Evolutionary conservation across 2,329 filamentous ascomycete genomes (phyloP), one percentile per base, ranked within the genome.

Genomic region (Nemania diffusa): DNA sequence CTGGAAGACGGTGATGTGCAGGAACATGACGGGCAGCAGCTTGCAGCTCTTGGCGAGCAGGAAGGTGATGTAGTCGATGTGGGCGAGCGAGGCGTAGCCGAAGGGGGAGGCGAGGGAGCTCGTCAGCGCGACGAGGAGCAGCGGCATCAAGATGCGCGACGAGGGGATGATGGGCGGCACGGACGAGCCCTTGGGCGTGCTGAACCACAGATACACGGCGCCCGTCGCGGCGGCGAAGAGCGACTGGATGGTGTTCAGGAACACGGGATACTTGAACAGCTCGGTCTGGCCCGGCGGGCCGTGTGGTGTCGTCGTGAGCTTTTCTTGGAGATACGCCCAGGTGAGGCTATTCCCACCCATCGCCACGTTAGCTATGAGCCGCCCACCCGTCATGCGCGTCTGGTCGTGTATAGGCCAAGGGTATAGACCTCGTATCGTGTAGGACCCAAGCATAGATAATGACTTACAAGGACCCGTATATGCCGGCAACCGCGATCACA

Each of bases 11-110:
- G 94, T 95, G 76, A 98, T 88, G 83, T 99, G 95, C 46, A 99
- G 87, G 76, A 96, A 90, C 96, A 99, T 98, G 76, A 99, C 96
- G 2, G 96, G 96, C n/a, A 99, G 89, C 22, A 99, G 87, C 84
- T 99, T 99, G 90, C 96, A 99, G 74, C 91, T 94, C 82, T 99
- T 98, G 74, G 96, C 95, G 48, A 99, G 91, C 73, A 97, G 92
- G 82, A 97, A 98, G 32, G 96, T 97, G 76, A 98, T 93, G 82
- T 98, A 98, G 87, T 98, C 96, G 81, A 98, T 94, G 79, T 98
- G 94, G 42, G 91, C 90, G 57, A 98, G 89, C 66, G 90, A 92
- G 57, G 96, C 94, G 81, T 98, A 98, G 73, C 95, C 96, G 77
- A 97, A 97, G 2, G 95, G 95, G n/a, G 91, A 94, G 44, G 95